Evolutionary conservation across 2,329 filamentous ascomycete species (phyloP).

Genomic region (Harringtonia lauricola): DNA sequence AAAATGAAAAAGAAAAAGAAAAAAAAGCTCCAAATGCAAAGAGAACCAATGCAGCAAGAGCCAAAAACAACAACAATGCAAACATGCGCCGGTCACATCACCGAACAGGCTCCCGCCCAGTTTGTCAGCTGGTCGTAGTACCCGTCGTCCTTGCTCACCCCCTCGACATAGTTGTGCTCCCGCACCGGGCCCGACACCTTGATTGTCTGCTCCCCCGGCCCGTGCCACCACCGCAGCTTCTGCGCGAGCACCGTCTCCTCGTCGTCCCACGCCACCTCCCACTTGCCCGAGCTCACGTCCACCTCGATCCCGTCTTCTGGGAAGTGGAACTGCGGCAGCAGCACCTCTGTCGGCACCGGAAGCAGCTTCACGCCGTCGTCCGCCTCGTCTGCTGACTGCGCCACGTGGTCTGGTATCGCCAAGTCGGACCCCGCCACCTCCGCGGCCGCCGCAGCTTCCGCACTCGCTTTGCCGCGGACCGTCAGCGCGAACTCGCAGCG

Average conservation of each 20-base stretch:
- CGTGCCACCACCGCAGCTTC: constrained; percentile 85
- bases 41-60: not conserved
- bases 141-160: constrained; percentile 57
- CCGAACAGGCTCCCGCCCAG: constrained; percentile 34
- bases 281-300: constrained; percentile 75
- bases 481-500: constrained; percentile 67
- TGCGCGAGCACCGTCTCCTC: constrained; percentile 60
- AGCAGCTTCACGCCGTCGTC: constrained; percentile 3
- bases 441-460: not conserved
- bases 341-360: constrained; percentile 60
- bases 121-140: constrained; percentile 63
- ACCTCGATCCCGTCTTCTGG: constrained; percentile 62
- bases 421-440: not conserved
- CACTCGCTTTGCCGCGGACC: constrained; percentile 33
- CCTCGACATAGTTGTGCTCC: constrained; percentile 44
- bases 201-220: constrained; percentile 70
- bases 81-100: constrained; percentile 32
- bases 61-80: not conserved
- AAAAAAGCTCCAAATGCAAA: not conserved
- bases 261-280: constrained; percentile 70
- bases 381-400: not conserved
- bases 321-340: constrained; percentile 87
- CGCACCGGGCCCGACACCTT: constrained; percentile 64
- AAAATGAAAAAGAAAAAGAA: not conserved
- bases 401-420: not conserved